A percentile compares a stretch with the other conserved stretches of the same genome.
Conservation (phyloP, 202 grass and related monocot genomes). For the Zoysia matrella region DNA sequence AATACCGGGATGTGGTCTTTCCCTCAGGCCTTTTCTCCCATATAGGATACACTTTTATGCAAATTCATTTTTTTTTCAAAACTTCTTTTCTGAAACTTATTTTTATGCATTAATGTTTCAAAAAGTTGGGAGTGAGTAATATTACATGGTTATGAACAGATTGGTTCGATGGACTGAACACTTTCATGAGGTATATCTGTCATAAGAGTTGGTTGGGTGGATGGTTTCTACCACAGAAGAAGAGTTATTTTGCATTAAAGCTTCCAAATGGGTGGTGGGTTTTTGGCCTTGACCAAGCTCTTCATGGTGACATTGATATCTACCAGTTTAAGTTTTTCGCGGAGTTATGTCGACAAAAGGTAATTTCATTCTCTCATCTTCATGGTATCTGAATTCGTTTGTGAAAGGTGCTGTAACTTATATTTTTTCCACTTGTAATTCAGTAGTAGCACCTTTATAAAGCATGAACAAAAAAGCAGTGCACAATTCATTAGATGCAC, state of each 20-base stretch:
- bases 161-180: slow-evolving; percentile 99
- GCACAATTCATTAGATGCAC: not conserved
- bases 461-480: slow-evolving; percentile 14
- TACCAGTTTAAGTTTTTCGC: slow-evolving; percentile 99
- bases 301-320: slow-evolving; percentile 98
- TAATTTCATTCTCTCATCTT: slow-evolving; percentile 45
- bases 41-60: not conserved
- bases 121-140: slow-evolving; percentile 25
- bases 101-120: slow-evolving; percentile 14
- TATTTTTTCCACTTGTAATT: slow-evolving; percentile 22
- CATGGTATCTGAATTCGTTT: slow-evolving; percentile 25
- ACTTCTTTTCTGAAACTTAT: not conserved
- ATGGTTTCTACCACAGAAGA: slow-evolving; percentile 78
- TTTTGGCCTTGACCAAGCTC: slow-evolving; percentile 97
- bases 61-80: slow-evolving; percentile 12
- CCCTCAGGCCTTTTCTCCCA: not conserved
- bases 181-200: slow-evolving; percentile 98
- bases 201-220: slow-evolving; percentile 70
- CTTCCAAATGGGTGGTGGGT: slow-evolving; percentile 98
- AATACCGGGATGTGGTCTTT: not conserved
- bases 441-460: slow-evolving; percentile 17
- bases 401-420: not conserved
- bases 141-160: slow-evolving; percentile 54
- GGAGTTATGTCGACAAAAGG: slow-evolving; percentile 84
- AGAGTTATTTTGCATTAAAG: slow-evolving; percentile 97